These are phyloP conservation scores for Gautieria morchelliformis DNA, from an alignment of 768 basidiomycete genomes.

Conservation along the genomic window DNA sequence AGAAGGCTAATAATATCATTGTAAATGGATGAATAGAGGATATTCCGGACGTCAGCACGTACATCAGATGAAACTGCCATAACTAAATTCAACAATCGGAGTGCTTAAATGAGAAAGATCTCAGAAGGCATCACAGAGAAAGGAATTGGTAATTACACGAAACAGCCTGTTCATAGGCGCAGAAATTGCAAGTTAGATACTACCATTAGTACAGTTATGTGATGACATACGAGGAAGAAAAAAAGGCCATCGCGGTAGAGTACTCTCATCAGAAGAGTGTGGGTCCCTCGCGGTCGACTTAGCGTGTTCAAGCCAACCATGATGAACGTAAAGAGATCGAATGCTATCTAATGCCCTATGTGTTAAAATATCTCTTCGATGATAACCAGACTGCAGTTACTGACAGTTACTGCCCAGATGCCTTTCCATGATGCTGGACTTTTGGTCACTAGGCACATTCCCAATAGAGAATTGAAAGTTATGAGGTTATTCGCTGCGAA, in stretches of 20 bases:
- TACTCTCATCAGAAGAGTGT: background rate
- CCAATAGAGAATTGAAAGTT: background rate
- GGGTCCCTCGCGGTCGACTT: background rate
- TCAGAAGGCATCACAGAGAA: too few species aligned
- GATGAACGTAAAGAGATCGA: background rate
- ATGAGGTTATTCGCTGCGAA: too few species aligned
- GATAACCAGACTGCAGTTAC: background rate
- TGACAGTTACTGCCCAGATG: background rate
- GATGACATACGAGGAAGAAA: background rate
- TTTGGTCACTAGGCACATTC: background rate
- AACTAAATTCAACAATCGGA: too few species aligned
- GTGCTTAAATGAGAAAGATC: too few species aligned
- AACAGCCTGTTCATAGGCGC: too few species aligned
- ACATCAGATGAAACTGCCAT: too few species aligned
- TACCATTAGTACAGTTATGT: too few species aligned
- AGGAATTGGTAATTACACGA: too few species aligned
- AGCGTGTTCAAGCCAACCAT: background rate
- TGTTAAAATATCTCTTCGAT: background rate
- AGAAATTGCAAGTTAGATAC: too few species aligned
- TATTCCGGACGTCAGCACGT: too few species aligned
- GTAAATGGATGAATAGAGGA: too few species aligned
- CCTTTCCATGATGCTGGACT: background rate
- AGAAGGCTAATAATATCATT: too few species aligned
- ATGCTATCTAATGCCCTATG: background rate
- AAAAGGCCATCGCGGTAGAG: background rate